These are phyloP conservation scores for Schizosaccharomyces cryophilus DNA, from an alignment of 805 yeast species.

Conservation along the genomic window DNA sequence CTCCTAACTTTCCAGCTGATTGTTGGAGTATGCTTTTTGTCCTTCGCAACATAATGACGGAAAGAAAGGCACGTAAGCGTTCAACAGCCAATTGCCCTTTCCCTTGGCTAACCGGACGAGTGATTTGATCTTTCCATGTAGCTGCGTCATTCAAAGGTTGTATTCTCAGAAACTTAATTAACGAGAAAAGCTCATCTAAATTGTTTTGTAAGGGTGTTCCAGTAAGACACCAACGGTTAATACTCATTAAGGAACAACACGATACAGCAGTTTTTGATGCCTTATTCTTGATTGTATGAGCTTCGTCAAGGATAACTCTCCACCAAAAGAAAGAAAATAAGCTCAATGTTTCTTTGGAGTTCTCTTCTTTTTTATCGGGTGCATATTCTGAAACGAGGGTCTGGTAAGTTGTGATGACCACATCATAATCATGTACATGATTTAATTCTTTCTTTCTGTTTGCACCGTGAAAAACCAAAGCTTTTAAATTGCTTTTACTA, in stretches of 20 bases:
- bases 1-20: slow-evolving; percentile 4
- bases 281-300: slow-evolving; percentile 33
- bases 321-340: slow-evolving; percentile 18
- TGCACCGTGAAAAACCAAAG: slow-evolving; percentile 17
- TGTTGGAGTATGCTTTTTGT: slow-evolving; percentile 18
- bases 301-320: slow-evolving; percentile 42
- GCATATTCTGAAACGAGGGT: slow-evolving; percentile 24
- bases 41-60: slow-evolving; percentile 21
- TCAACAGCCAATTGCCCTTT: slow-evolving; percentile 9
- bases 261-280: slow-evolving; percentile 24
- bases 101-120: slow-evolving; percentile 11
- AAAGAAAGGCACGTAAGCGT: slow-evolving; percentile 12
- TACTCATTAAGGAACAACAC: slow-evolving; percentile 18
- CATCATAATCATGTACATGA: slow-evolving; percentile 29
- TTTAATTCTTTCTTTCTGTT: slow-evolving; percentile 5
- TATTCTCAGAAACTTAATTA: slow-evolving; percentile 20
- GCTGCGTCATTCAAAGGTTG: slow-evolving; percentile 10
- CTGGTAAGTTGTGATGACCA: slow-evolving; percentile 75
- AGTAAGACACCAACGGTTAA: slow-evolving; percentile 32
- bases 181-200: slow-evolving; percentile 27
- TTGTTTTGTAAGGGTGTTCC: slow-evolving; percentile 44
- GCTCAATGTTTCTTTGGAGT: slow-evolving; percentile 5
- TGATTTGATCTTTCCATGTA: slow-evolving; percentile 12
- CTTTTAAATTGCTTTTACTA: slow-evolving; percentile 9
- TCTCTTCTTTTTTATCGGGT: neutral